Base-by-base conservation (phyloP, 495 filamentous ascomycete genomes). In the Hamigera avellanea region DNA sequence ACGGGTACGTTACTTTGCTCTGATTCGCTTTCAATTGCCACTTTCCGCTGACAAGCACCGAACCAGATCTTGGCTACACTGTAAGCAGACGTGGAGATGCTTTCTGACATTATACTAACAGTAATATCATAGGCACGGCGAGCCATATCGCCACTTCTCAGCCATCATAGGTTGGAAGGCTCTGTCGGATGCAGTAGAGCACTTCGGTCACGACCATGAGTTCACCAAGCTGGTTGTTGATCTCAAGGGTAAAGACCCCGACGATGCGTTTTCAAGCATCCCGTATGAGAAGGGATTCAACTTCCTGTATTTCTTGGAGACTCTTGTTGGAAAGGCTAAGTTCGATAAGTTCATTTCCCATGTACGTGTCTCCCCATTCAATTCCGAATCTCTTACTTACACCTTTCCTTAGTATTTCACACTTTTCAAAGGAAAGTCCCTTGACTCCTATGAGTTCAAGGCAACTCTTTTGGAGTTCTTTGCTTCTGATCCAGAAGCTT, bases 331-430 rank as follows among this genome's bases (percentile, higher is more conserved):
- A n/a, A 80, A 83, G 45, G 66, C 78, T 27, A 81, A 84, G 49
- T 98, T 86, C 61, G 80, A 95, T 66, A 78, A 74, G 42, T 98
- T 94, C 60, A 95, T 98, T 45, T 87, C 88, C 25, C 75, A 94
- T 55, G 72, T 73, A 59, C 12, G 66, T 55, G 17, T 14, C 7
- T 17, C 31, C 8, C 0, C 17, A 18, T 21, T 13, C 27, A 18
- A n/a, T 16, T n/a, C 15, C 10, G 8, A 6, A 25, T 28, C 26
- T 33, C 21, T 25, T 23, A 35, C 42, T 54, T 12, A 55, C 31
- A 34, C n/a, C 37, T 27, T 8, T 40, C 23, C 9, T 30, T 29
- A 76, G 70, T 95, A 95, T 58, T 95, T 95, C 55, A 77, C 66
- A n/a, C 79, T 61, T 9, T 95, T 78, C 67, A 70, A 78, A 25